phyloP scores from a whole-genome alignment of 2,329 filamentous ascomycete species.

The Orbilia brochopaga region DNA sequence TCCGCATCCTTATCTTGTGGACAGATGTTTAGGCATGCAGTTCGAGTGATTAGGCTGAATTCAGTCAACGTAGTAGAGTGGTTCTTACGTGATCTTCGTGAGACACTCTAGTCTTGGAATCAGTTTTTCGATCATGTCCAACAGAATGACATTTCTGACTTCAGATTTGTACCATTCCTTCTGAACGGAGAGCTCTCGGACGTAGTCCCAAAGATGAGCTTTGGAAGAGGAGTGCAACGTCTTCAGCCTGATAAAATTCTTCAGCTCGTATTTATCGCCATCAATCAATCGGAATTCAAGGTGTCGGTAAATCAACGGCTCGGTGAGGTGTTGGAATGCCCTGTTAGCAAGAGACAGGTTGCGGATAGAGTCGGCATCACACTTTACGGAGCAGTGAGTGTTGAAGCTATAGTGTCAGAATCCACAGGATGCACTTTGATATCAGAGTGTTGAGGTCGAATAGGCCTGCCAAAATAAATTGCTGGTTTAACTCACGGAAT shows the following conservation, averaged over 20 bases:
- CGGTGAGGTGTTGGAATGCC: conserved; percentile 1
- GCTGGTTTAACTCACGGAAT: background rate
- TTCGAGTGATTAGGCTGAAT: no score
- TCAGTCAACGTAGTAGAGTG: background rate
- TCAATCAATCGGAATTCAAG: conserved; percentile 1
- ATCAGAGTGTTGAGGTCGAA: no score
- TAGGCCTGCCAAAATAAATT: background rate
- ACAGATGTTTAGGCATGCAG: background rate
- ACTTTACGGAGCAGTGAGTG: no score
- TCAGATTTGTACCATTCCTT: conserved; percentile 13
- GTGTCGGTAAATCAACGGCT: conserved; percentile 3
- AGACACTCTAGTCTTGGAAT: background rate
- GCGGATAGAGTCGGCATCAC: conserved; percentile 1
- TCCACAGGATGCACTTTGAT: no score
- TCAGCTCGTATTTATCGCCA: background rate
- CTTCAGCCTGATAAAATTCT: background rate
- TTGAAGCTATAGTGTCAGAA: no score
- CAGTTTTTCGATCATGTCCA: conserved; percentile 3
- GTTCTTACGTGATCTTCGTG: conserved; percentile 5
- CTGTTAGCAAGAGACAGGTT: conserved; percentile 1
- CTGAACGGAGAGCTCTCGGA: background rate
- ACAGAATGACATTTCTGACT: conserved; percentile 6
- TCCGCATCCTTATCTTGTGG: no score
- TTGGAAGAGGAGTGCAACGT: background rate
- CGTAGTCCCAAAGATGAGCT: background rate